Base-by-base conservation (phyloP, 352 stramenopile genomes). In the Hyaloperonospora brassicae region DNA sequence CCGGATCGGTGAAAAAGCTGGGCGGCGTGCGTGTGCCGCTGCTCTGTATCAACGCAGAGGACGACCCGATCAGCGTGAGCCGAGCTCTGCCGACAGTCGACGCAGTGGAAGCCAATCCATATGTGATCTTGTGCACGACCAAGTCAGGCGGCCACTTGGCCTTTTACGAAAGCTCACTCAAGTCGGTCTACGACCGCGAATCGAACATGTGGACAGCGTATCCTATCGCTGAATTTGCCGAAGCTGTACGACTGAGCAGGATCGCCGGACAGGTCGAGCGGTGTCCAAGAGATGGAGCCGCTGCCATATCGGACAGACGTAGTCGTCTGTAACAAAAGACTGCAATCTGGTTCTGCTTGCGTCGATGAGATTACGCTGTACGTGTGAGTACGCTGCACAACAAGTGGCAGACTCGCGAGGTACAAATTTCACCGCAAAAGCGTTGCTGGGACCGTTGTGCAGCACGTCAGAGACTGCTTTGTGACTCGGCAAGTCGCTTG, bases 41-140 rank as follows among this genome's bases (percentile, higher is more conserved):
- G 61, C 70, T 88, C 17, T 88, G 78, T 47, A 57, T 88, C 11
- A 86, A 78, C 38, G 73, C 78, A 0, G 43, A 66, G 30, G 75
- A 88, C 59, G 78, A 88, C 48, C 78, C 78, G 11, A 82, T 88
- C 62, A 78, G 68, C 34, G 68, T 73, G 12, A 51, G 57, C 31
- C 42, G 42, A 0, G 72, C 72, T 21, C 17, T 85, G 24, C 75
- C 75, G 8, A 61, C 51, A 6, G 42, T 56, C 11, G 41, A 62
- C 5, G 57, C 77, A 22, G 65, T 76, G 2, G 24, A 63, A 39
- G 59, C 61, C 12, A 92, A 86, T 50, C 55, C 67, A 4, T 75
- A 84, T 21, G 61, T 88, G 39, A 81, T 92, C 34, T 55, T 92
- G 30, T 82, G 66, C 25, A 68, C 76, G 30, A 92, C 82, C 25